These are phyloP conservation scores for Dalbergia cochinchinensis DNA, from an alignment of 306 rosid genomes.

Conservation along the genomic window DNA sequence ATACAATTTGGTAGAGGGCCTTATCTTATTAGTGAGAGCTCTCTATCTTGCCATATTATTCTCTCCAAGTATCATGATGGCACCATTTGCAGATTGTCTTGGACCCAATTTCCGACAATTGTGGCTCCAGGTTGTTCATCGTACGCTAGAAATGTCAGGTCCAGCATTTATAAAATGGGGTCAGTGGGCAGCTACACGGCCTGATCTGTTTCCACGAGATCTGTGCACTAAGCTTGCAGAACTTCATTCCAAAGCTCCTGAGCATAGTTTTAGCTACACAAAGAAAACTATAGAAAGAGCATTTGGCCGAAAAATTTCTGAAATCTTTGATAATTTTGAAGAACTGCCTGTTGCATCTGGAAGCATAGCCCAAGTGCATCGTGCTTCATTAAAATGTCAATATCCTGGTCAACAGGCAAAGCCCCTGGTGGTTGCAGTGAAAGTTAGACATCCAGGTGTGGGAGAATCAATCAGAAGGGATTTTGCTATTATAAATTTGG, in stretches of 20 bases:
- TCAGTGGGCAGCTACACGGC: constrained; percentile 99
- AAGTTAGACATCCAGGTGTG: constrained; percentile 99
- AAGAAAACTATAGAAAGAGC: constrained; percentile 90
- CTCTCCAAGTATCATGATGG: constrained; percentile 91
- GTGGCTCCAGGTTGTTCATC: constrained; percentile 86
- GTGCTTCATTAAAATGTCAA: constrained; percentile 81
- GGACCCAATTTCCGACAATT: constrained; percentile 74
- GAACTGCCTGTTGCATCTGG: constrained; percentile 97
- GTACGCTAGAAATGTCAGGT: constrained; percentile 87
- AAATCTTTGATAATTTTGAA: constrained; percentile 94
- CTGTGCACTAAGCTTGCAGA: constrained; percentile 81
- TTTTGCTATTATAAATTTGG: constrained; percentile 79
- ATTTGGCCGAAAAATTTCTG: constrained; percentile 85
- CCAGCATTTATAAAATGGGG: constrained; percentile 99
- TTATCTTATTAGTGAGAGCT: constrained; percentile 75
- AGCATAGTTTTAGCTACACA: constrained; percentile 90
- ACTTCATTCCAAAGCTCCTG: constrained; percentile 97
- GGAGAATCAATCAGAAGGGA: constrained; percentile 98
- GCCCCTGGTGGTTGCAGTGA: constrained; percentile 87
- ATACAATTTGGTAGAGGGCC: constrained; percentile 67
- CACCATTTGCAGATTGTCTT: constrained; percentile 77
- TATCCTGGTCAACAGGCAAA: constrained; percentile 90
- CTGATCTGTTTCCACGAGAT: constrained; percentile 98
- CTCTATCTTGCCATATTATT: constrained; percentile 77
- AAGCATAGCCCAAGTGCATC: constrained; percentile 98